Evolutionary conservation across 495 filamentous ascomycete species (phyloP).

Genomic region (Achaetomiella virescens): DNA sequence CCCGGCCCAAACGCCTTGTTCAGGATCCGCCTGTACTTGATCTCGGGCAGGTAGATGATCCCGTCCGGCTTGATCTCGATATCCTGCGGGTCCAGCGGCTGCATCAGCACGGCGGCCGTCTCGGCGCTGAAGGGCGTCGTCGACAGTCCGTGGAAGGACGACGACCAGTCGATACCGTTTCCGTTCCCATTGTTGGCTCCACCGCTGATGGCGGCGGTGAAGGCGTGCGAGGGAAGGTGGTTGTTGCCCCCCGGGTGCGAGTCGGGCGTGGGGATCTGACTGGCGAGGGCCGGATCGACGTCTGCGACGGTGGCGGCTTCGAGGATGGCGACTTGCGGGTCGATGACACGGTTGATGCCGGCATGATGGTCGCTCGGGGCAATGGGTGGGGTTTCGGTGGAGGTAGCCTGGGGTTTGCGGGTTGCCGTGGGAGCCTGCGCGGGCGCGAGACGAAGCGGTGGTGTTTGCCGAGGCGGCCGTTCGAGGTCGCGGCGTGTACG

Average conservation of each 20-base stretch:
- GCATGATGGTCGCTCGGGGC: background rate
- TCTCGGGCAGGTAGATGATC: slow-evolving; percentile 94
- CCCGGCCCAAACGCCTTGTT: slow-evolving; percentile 91
- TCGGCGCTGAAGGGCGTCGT: slow-evolving; percentile 70
- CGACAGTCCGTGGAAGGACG: slow-evolving; percentile 84
- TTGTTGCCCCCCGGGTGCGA: too few species aligned
- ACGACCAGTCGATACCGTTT: slow-evolving; percentile 78
- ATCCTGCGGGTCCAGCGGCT: slow-evolving; percentile 62
- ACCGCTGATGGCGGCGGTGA: slow-evolving; percentile 19
- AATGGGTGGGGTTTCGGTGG: background rate
- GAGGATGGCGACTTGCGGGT: slow-evolving; percentile 28
- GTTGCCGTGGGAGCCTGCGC: background rate
- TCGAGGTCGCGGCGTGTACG: slow-evolving; percentile 2
- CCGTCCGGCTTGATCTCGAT: slow-evolving; percentile 96
- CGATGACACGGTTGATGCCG: slow-evolving; percentile 7
- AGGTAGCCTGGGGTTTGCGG: too few species aligned
- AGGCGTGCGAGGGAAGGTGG: background rate
- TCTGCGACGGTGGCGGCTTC: slow-evolving; percentile 29
- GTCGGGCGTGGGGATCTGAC: slow-evolving; percentile 17
- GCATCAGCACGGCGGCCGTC: slow-evolving; percentile 62
- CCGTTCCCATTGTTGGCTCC: slow-evolving; percentile 35
- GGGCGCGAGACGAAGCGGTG: slow-evolving; percentile 2
- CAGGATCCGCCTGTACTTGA: slow-evolving; percentile 92
- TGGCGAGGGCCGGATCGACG: slow-evolving; percentile 22
- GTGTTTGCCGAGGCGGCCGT: slow-evolving; percentile 6